Evolutionary conservation across 176 grass and related monocot genomes (phyloP), one percentile per base, ranked within the genome.

Genomic region (Oryza punctata): DNA sequence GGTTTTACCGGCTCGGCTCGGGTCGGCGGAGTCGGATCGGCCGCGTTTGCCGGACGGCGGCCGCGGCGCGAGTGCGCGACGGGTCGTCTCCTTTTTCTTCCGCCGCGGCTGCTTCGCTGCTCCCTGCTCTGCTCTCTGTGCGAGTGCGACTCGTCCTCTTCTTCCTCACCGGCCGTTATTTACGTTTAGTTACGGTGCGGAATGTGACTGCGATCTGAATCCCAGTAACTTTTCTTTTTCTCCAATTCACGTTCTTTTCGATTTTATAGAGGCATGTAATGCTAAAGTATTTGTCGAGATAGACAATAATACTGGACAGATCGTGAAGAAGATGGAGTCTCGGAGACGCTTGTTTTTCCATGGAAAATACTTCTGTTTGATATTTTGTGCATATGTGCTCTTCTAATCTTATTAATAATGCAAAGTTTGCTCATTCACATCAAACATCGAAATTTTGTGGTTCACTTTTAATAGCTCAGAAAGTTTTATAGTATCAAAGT

Each of bases 181-280:
- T 67, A 73, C 13, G 32, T 26, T 74, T 19, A 10, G 82, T 71
- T 65, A 82, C 78, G 65, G 32, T 86, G 88, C 35, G 73, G 88
- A 82, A 27, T 32, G 67, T 61, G 67, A 79, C 74, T 63, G 52
- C 78, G 59, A 86, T 90, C 78, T 86, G 78, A 90, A 67, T 90
- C 35, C 41, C 13, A 41, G 33, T 33, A 44, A 13, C 72, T 32
- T 81, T 81, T 71, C 9, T 30, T 83, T 83, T 88, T 82, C 16
- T 21, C 52, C 50, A 5, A 19, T 54, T 10, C 26, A 37, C 65
- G 44, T 28, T 65, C 64, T 75, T 65, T 63, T 27, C 71, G 66
- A 64, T 65, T 61, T 63, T 64, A 54, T 19, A 13, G 37, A 54
- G 67, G 50, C 21, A 7, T 0, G 40, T 38, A 79, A 79, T 67